phyloP scores from a whole-genome alignment of 148 eudicot species.

The Chenopodium suecicum region DNA sequence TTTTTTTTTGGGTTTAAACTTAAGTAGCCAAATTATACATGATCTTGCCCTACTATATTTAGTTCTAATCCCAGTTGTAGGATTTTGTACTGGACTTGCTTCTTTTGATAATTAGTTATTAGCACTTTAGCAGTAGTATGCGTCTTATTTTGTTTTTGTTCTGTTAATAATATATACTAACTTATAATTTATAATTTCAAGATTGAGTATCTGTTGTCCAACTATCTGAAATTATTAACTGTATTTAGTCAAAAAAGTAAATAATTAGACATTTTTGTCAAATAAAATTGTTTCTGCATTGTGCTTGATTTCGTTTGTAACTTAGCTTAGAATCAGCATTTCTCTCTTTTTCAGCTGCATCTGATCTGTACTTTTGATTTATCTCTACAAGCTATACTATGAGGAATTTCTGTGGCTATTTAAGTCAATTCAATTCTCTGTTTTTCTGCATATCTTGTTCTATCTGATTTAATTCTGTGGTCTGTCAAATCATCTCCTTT shows the following conservation, averaged over 20 bases:
- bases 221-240: neutral
- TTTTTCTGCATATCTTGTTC: neutral
- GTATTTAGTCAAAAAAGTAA: neutral
- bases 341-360: neutral
- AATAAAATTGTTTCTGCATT: neutral
- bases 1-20: neutral
- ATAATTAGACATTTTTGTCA: too few species aligned
- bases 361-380: neutral
- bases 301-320: neutral
- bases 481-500: slow-evolving; percentile 13
- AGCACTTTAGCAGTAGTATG: neutral
- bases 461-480: slow-evolving; percentile 1
- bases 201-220: neutral
- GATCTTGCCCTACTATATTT: neutral
- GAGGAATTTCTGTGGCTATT: neutral
- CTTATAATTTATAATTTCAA: neutral
- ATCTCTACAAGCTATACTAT: neutral
- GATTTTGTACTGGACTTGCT: neutral
- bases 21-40: neutral
- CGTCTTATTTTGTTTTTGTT: neutral
- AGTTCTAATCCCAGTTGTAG: neutral
- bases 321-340: neutral
- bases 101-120: neutral
- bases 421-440: neutral
- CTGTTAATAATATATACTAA: neutral